Evolutionary conservation across 129 eudicot genomes (phyloP).

Genomic region (Pulicaria dysenterica): DNA sequence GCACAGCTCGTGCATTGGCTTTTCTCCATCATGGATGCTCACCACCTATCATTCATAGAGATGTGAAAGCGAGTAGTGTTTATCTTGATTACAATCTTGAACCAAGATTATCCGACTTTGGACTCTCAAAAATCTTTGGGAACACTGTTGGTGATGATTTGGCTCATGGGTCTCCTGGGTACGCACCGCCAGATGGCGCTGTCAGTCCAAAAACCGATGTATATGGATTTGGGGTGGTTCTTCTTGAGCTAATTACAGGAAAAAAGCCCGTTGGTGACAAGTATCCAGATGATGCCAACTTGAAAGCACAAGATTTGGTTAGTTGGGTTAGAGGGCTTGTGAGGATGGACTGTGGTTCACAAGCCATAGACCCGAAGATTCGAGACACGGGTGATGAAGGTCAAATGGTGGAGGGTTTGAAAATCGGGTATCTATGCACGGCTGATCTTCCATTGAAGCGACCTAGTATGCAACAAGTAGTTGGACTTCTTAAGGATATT

Average conservation of each 20-base stretch:
- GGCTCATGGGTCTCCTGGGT: conserved; percentile 61
- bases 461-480: conserved; percentile 92
- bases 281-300: conserved; percentile 56
- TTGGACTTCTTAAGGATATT: conserved; percentile 83
- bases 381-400: conserved; percentile 52
- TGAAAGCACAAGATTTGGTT: conserved; percentile 54
- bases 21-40: conserved; percentile 94
- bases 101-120: conserved; percentile 80
- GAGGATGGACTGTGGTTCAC: conserved; percentile 49
- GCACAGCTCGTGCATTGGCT: conserved; percentile 81
- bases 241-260: conserved; percentile 83
- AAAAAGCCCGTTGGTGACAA: conserved; percentile 64
- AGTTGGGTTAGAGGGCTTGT: conserved; percentile 78
- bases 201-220: conserved; percentile 73
- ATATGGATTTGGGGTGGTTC: conserved; percentile 81
- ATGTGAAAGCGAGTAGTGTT: conserved; percentile 75
- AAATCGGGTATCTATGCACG: conserved; percentile 84
- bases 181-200: conserved; percentile 54
- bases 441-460: conserved; percentile 73
- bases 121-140: conserved; percentile 72
- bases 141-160: conserved; percentile 50
- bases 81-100: conserved; percentile 73
- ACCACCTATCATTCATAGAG: conserved; percentile 78
- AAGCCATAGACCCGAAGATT: conserved; percentile 72
- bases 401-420: conserved; percentile 73